These are phyloP conservation scores for Climacium dendroides DNA, from an alignment of 225 moss, liverwort and hornwort genomes.

Conservation along the genomic window DNA sequence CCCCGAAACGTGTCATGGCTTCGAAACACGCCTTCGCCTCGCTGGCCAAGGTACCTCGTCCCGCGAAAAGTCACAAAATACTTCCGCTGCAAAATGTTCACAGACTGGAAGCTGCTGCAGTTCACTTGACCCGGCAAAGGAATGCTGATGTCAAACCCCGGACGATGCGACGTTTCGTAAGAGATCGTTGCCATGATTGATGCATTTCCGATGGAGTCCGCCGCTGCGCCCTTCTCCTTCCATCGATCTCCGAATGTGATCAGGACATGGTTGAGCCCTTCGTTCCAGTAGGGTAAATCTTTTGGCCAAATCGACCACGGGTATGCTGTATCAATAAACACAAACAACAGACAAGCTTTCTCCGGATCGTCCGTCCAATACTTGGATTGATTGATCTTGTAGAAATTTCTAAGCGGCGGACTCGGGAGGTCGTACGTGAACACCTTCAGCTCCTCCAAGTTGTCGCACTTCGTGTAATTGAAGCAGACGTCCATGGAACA, in stretches of 20 bases:
- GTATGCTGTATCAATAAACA: slow-evolving; percentile 24
- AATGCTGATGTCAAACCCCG: slow-evolving; percentile 41
- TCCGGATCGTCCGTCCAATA: slow-evolving; percentile 47
- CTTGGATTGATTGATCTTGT: slow-evolving; percentile 23
- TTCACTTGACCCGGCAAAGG: slow-evolving; percentile 7
- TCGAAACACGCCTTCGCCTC: slow-evolving; percentile 34
- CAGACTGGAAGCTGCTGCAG: neutral
- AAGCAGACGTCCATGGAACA: slow-evolving; percentile 78
- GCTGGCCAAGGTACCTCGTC: slow-evolving; percentile 11
- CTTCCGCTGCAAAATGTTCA: slow-evolving; percentile 22
- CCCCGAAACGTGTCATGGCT: slow-evolving; percentile 16
- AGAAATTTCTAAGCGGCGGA: slow-evolving; percentile 34
- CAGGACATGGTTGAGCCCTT: neutral
- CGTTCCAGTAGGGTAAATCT: slow-evolving; percentile 36
- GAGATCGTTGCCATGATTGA: slow-evolving; percentile 26
- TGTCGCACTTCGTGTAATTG: slow-evolving; percentile 60
- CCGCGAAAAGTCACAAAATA: slow-evolving; percentile 44
- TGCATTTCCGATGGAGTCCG: slow-evolving; percentile 18
- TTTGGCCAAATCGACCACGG: slow-evolving; percentile 25
- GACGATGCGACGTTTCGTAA: slow-evolving; percentile 17
- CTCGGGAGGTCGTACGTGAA: slow-evolving; percentile 43
- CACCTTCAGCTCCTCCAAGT: slow-evolving; percentile 25
- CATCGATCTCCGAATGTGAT: slow-evolving; percentile 34
- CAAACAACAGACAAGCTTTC: slow-evolving; percentile 57
- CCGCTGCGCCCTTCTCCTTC: neutral